Evolutionary conservation across 371 early-diverging fungal species (phyloP).

Genomic region (Syncephalastrum racemosum): DNA sequence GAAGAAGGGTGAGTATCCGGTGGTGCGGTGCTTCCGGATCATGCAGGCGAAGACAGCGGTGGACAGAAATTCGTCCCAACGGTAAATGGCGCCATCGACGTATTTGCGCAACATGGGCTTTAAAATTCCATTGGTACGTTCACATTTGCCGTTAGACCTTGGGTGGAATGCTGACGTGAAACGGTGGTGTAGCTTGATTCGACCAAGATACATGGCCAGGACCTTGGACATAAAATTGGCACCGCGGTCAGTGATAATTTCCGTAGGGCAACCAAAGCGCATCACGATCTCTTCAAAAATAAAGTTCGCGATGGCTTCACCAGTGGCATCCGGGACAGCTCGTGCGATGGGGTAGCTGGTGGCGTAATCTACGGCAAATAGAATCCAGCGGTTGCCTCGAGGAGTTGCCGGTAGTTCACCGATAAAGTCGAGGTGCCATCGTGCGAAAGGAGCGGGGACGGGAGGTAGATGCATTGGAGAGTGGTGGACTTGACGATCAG

Average conservation of each 20-base stretch:
- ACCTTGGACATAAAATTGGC: constrained; percentile 9
- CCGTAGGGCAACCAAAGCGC: too few species aligned
- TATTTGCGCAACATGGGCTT: too few species aligned
- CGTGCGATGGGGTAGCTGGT: constrained; percentile 16
- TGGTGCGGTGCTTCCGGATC: constrained; percentile 4
- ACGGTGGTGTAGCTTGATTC: constrained; percentile 5
- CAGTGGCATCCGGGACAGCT: neutral
- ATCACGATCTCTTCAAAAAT: constrained; percentile 22
- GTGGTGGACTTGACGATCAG: constrained; percentile 3
- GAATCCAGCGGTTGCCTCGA: constrained; percentile 14
- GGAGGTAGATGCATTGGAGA: too few species aligned
- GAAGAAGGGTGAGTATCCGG: constrained; percentile 17
- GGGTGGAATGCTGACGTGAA: constrained; percentile 16
- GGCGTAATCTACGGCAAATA: constrained; percentile 2
- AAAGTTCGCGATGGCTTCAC: neutral
- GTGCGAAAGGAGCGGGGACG: too few species aligned
- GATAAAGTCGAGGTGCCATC: constrained; percentile 4
- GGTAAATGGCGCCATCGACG: constrained; percentile 14
- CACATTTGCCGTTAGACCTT: constrained; percentile 20
- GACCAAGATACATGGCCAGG: neutral
- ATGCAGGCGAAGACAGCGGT: constrained; percentile 11
- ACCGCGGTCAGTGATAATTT: neutral
- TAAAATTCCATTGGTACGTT: too few species aligned
- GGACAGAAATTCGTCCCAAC: constrained; percentile 10
- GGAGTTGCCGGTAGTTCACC: neutral